These are phyloP conservation scores for Meyerozyma guilliermondii DNA, from an alignment of 1,139 yeast genomes.

Conservation along the genomic window DNA sequence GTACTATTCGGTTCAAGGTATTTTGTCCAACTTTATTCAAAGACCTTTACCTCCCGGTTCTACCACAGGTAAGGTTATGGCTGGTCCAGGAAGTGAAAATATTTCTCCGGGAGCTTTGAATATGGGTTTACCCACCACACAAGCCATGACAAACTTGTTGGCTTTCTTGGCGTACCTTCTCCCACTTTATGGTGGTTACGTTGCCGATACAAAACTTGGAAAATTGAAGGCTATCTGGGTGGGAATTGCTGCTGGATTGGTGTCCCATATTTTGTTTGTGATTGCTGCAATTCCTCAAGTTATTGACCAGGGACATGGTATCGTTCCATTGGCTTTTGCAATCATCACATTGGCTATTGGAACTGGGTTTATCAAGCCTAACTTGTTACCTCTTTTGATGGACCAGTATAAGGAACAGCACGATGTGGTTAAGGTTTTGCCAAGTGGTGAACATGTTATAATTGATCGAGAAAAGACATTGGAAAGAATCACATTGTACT, in stretches of 20 bases:
- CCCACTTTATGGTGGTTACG: slow-evolving; percentile 19
- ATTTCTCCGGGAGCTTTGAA: slow-evolving; percentile 17
- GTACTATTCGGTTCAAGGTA: slow-evolving; percentile 15
- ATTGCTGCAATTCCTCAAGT: slow-evolving; percentile 17
- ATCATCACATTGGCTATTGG: slow-evolving; percentile 15
- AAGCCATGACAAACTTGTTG: slow-evolving; percentile 16
- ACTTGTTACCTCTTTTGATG: slow-evolving; percentile 47
- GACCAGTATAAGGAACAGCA: slow-evolving; percentile 48
- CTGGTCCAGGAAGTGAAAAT: slow-evolving; percentile 5
- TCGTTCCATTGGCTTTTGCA: slow-evolving; percentile 15
- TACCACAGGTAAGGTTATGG: slow-evolving; percentile 13
- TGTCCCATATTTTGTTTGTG: slow-evolving; percentile 19
- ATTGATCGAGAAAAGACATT: slow-evolving; percentile 68
- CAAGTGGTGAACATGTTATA: slow-evolving; percentile 62
- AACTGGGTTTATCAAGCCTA: slow-evolving; percentile 40
- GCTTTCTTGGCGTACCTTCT: slow-evolving; percentile 18
- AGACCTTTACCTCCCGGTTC: slow-evolving; percentile 15
- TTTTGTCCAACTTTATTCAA: slow-evolving; percentile 18
- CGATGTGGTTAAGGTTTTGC: slow-evolving; percentile 54
- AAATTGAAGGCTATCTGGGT: slow-evolving; percentile 19
- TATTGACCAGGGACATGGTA: slow-evolving; percentile 13
- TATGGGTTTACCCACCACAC: slow-evolving; percentile 15
- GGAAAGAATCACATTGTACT: slow-evolving; percentile 70
- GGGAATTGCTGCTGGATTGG: slow-evolving; percentile 18
- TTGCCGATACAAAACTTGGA: slow-evolving; percentile 17